Evolutionary conservation across 108 stramenopile genomes (phyloP), one percentile per base, ranked within the genome.

Genomic region (Seminavis robusta): DNA sequence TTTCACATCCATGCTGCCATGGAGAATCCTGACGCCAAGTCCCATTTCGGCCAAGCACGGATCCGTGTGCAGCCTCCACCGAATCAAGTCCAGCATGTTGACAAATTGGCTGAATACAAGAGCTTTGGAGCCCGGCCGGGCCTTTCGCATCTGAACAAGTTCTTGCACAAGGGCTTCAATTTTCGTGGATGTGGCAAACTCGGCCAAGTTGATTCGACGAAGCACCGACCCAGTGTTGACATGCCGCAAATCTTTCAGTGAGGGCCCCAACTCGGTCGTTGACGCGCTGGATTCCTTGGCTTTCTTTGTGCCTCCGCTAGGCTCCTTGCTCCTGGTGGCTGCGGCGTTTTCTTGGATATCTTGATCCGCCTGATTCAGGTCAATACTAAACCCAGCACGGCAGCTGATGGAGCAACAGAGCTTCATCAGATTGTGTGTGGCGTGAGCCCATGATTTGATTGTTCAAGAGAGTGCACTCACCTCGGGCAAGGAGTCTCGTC

Each of bases 81-180:
- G 85, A 49, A 95, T 73, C 4, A 98, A 73, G 53, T 98, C 98
- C 5, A 98, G 81, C 94, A 98, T 95, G 60, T 94, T 96, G 13
- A 97, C 95, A 73, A 97, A 98, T 71, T 98, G 94, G 11, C 84
- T 90, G 62, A 99, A 99, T 0, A 99, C 97, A 32, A 99, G 88
- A 2, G 96, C 96, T 73, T 99, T 99, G 61, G 78, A 80, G 10
- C 95, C 93, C 1, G 90, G 92, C 54, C 95, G 94, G n/a, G 66
- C 65, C 42, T 69, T 58, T 24, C 90, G 74, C 95, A 97, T 96
- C 19, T 47, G 52, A 27, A 95, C 73, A 8, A 99, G 67, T 57
- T 96, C 96, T 60, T 95, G 63, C 27, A 95, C 79, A 23, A 98
- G 55, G 0, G 97, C 97, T 74, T 98, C 97, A 59, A 99, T 88